Evolutionary conservation across 805 yeast genomes (phyloP), one percentile per base, ranked within the genome.

Genomic region (Dipodascopsis uninucleata): DNA sequence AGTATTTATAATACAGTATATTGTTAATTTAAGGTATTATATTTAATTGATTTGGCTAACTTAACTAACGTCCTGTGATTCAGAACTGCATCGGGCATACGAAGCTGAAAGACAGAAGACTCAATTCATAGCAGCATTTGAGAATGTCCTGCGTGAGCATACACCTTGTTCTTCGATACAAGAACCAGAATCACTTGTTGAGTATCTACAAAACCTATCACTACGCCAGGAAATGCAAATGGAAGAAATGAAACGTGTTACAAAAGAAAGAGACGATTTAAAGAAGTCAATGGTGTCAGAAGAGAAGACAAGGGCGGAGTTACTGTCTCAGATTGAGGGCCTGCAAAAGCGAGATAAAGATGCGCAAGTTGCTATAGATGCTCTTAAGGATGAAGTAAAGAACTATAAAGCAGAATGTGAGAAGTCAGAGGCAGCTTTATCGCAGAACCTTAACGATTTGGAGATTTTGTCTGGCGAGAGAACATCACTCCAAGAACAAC

Each of bases 111-210:
- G 84, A 66, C 70, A 74, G 39, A 83, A 81, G 56, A 68, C 74
- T 1, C 81, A 76, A 36, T 71, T 81, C 34, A 74, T 88, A 6
- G 69, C 61, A 3, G 58, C 68, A 0, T 82, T 89, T 55, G 96
- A 87, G 59, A 77, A 69, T 44, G 75, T 83, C 10, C 66, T 90
- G 47, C 71, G 76, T 40, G 97, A 90, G 57, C 66, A 76, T 53
- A 89, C 97, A 0, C 97, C 97, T 0, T 74, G 85, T 39, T 73
- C 84, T 1, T 75, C 81, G 28, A 77, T 93, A 18, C 68, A 81
- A 0, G 96, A 90, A 59, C 77, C 82, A 1, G 85, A 78, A 7
- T 69, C 77, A 5, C 68, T 90, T 31, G 77, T 79, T 26, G 87
- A 82, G 31, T 89, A 81, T 62, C 71, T 90, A 39, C 70, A 72